phyloP scores from a whole-genome alignment of 2,329 filamentous ascomycete species.

The Metarhizium robertsii region DNA sequence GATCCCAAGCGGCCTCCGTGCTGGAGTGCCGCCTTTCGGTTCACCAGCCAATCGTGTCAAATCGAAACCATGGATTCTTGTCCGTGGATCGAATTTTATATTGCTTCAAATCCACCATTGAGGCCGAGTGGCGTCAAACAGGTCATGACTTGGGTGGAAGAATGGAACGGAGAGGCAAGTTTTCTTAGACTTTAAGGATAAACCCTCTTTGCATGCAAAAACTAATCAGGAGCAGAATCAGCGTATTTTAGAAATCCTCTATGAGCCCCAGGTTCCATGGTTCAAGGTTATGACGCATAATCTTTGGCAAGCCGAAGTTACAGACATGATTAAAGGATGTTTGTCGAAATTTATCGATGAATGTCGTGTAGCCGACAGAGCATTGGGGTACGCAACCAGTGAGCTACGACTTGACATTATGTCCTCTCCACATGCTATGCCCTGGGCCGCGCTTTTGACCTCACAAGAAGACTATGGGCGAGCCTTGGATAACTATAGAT shows the following conservation, averaged over 20 bases:
- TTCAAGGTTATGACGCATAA: conserved; percentile 21
- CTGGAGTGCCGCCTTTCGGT: neutral
- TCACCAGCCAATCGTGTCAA: neutral
- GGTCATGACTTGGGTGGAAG: conserved; percentile 11
- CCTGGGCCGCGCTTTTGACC: neutral
- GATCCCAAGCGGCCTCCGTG: neutral
- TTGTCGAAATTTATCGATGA: conserved; percentile 11
- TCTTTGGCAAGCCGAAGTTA: conserved; percentile 8
- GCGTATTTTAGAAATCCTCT: conserved; percentile 22
- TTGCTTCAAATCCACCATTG: conserved; percentile 25
- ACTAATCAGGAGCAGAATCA: conserved; percentile 1
- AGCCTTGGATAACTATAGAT: neutral
- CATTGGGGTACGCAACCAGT: neutral
- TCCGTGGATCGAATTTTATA: conserved; percentile 20
- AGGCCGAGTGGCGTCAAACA: conserved; percentile 18
- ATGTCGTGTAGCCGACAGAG: neutral
- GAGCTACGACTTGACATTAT: neutral
- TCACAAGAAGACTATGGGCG: neutral
- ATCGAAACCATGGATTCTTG: neutral
- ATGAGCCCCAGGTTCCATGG: conserved; percentile 25
- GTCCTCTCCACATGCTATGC: neutral
- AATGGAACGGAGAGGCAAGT: neutral
- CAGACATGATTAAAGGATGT: conserved; percentile 10
- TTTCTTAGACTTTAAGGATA: neutral
- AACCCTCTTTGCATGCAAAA: neutral